A percentile compares a stretch with the other conserved stretches of the same genome.
Evolutionary conservation across 257 asterid species (phyloP).

Genomic region (Haberlea rhodopensis): DNA sequence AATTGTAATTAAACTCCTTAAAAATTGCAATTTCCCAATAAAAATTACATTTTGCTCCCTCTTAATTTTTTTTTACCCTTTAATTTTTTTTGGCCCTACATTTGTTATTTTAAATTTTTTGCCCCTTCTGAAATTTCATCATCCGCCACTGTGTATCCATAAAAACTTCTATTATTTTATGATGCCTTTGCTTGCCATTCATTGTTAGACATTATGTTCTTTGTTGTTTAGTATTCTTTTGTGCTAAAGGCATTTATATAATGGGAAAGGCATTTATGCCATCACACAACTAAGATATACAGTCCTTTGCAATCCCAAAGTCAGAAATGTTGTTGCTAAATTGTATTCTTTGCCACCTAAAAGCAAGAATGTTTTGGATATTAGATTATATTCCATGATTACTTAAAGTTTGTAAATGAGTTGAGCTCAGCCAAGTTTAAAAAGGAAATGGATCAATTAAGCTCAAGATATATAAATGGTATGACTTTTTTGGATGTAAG

Average conservation of each 20-base stretch:
- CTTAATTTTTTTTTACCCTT: no score
- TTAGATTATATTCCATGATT: neutral
- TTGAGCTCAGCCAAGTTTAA: neutral
- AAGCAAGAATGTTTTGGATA: neutral
- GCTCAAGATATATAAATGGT: no score
- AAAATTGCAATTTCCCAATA: no score
- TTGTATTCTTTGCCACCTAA: neutral
- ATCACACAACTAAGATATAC: neutral
- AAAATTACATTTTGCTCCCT: no score
- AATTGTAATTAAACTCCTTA: no score
- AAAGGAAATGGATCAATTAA: neutral
- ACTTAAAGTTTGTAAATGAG: neutral
- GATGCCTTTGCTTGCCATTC: slow-evolving; percentile 6
- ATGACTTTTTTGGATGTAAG: no score
- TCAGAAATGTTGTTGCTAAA: neutral
- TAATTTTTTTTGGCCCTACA: no score
- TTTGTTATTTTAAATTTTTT: no score
- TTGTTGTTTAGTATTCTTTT: neutral
- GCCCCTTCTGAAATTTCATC: no score
- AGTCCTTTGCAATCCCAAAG: neutral
- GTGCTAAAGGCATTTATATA: neutral
- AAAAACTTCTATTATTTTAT: neutral
- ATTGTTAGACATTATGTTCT: slow-evolving; percentile 13
- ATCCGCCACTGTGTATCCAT: no score
- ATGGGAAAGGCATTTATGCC: slow-evolving; percentile 3